Evolutionary conservation across 306 rosid genomes (phyloP).

Genomic region (Quercus parvula): DNA sequence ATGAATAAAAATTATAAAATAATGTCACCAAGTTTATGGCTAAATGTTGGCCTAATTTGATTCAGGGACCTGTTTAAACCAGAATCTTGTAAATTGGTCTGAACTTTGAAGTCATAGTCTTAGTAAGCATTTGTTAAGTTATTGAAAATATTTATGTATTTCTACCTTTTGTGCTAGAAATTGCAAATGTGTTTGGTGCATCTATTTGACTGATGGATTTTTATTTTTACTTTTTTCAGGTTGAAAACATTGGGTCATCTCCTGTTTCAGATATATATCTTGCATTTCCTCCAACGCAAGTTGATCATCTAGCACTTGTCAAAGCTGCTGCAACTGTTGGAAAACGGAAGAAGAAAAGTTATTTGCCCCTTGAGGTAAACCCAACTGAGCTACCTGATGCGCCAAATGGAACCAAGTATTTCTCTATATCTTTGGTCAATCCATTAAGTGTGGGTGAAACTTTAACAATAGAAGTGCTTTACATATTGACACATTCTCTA

Average conservation of each 20-base stretch:
- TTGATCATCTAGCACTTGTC: slow-evolving; percentile 64
- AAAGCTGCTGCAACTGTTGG: slow-evolving; percentile 73
- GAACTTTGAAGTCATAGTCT: background rate
- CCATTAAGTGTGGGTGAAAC: slow-evolving; percentile 62
- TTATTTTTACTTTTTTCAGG: slow-evolving; percentile 36
- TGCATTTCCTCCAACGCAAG: slow-evolving; percentile 76
- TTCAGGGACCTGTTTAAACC: background rate
- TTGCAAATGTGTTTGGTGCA: background rate
- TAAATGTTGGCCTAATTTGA: background rate
- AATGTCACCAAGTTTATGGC: background rate
- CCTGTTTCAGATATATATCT: slow-evolving; percentile 72
- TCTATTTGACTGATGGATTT: slow-evolving; percentile 25
- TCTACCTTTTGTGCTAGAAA: background rate
- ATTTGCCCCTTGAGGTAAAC: slow-evolving; percentile 74
- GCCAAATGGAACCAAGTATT: slow-evolving; percentile 81
- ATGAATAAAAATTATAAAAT: background rate
- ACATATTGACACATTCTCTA: slow-evolving; percentile 69
- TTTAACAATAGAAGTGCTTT: slow-evolving; percentile 74
- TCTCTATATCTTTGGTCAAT: slow-evolving; percentile 54
- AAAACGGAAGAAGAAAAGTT: slow-evolving; percentile 72
- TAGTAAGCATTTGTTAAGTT: background rate
- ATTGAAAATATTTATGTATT: background rate
- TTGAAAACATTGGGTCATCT: slow-evolving; percentile 69
- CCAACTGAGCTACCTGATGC: slow-evolving; percentile 63
- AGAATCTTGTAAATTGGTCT: background rate